Conservation (phyloP, 1,139 yeast species). For the Fermentozyma sake region DNA sequence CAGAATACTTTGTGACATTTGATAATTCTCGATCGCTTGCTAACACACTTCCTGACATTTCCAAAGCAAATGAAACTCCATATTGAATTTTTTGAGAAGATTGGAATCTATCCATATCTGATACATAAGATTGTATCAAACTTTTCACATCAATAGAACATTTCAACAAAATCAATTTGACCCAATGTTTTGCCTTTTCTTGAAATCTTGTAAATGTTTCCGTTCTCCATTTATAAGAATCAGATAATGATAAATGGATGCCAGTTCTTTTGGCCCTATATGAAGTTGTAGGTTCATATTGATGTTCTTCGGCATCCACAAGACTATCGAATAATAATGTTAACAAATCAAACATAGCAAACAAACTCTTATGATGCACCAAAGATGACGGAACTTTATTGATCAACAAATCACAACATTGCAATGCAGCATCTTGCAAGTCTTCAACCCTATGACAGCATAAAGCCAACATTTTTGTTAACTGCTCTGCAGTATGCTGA, state of each 20-base stretch:
- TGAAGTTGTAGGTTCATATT: conserved; percentile 75
- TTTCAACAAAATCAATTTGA: conserved; percentile 46
- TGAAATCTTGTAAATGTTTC: conserved; percentile 60
- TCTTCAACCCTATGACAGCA: conserved; percentile 77
- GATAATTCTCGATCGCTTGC: conserved; percentile 58
- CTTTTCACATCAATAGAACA: conserved; percentile 75
- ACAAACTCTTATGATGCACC: conserved; percentile 70
- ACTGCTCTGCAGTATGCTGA: conserved; percentile 62
- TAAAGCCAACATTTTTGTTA: conserved; percentile 61
- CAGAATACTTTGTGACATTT: conserved; percentile 23
- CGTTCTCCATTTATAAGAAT: conserved; percentile 73
- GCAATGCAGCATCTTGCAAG: conserved; percentile 77
- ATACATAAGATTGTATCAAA: conserved; percentile 70
- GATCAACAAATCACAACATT: conserved; percentile 70
- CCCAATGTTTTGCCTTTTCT: conserved; percentile 64
- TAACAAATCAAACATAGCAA: conserved; percentile 74
- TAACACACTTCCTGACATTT: conserved; percentile 73
- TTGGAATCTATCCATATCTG: conserved; percentile 38
- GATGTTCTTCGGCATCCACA: conserved; percentile 80
- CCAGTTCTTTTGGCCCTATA: conserved; percentile 59
- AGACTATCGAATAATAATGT: conserved; percentile 75
- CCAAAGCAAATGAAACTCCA: conserved; percentile 87
- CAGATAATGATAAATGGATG: conserved; percentile 64
- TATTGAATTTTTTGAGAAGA: conserved; percentile 46
- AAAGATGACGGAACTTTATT: conserved; percentile 72